These are phyloP conservation scores for Fusarium fujikuroi DNA, from an alignment of 2,329 filamentous ascomycete species.

Conservation along the genomic window DNA sequence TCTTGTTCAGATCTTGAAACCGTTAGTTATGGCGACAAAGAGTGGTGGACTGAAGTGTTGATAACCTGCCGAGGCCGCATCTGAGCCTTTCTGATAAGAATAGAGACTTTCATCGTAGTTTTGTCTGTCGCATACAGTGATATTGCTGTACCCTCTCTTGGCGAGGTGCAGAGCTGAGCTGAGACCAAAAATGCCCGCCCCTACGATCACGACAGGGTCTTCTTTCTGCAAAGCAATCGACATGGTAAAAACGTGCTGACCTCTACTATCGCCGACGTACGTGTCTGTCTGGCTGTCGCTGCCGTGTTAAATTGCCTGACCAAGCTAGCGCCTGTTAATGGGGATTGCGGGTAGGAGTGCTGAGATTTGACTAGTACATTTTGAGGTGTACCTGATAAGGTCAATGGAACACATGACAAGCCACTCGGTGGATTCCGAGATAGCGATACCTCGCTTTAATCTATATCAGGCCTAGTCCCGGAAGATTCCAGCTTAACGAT, in stretches of 20 bases:
- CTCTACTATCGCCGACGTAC: background rate
- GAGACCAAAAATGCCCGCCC: slow-evolving; percentile 38
- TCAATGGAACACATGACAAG: background rate
- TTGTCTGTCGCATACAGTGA: slow-evolving; percentile 62
- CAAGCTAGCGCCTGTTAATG: background rate
- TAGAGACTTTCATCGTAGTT: slow-evolving; percentile 54
- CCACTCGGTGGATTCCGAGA: background rate
- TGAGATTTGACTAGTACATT: background rate
- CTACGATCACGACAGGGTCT: slow-evolving; percentile 17
- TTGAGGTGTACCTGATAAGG: background rate
- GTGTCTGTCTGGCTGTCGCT: background rate
- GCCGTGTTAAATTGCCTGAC: background rate
- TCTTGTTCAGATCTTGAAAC: slow-evolving; percentile 51
- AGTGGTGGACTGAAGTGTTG: background rate
- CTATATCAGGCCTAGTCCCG: background rate
- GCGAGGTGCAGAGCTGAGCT: slow-evolving; percentile 49
- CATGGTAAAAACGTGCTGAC: background rate
- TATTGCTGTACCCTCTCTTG: slow-evolving; percentile 54
- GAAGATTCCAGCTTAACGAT: background rate
- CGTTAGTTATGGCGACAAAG: background rate
- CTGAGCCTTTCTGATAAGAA: slow-evolving; percentile 54
- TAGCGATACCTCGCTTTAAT: background rate
- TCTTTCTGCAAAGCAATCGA: background rate
- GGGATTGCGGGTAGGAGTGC: background rate
- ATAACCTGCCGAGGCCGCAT: slow-evolving; percentile 54